Evolutionary conservation across 805 yeast genomes (phyloP).

Genomic region (Blastobotrys peoriensis): DNA sequence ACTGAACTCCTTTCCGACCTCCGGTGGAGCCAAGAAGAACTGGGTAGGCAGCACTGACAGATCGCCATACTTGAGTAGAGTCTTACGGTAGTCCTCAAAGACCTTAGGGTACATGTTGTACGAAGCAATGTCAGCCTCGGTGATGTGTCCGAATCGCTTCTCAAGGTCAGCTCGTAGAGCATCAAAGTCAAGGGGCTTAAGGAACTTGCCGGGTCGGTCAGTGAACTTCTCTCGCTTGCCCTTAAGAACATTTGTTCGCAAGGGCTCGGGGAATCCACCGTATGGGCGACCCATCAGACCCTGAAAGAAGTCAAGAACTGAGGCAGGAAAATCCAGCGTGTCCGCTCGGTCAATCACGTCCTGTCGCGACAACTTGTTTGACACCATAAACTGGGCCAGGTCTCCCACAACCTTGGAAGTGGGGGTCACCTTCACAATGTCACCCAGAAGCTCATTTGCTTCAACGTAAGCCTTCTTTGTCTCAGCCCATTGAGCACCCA

Average conservation of each 20-base stretch:
- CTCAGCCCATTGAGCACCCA: conserved; percentile 94
- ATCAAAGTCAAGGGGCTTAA: conserved; percentile 76
- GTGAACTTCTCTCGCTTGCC: conserved; percentile 90
- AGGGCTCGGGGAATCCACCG: conserved; percentile 99
- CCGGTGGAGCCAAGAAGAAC: conserved; percentile 81
- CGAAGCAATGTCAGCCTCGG: conserved; percentile 88
- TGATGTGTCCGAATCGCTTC: conserved; percentile 71
- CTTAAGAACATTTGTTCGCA: conserved; percentile 82
- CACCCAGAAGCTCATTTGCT: conserved; percentile 90
- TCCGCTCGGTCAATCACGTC: conserved; percentile 85
- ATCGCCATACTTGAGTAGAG: conserved; percentile 77
- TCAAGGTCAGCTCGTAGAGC: conserved; percentile 66
- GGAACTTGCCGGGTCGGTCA: conserved; percentile 84
- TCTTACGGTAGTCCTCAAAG: conserved; percentile 76
- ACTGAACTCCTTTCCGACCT: conserved; percentile 78
- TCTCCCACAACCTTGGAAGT: conserved; percentile 99
- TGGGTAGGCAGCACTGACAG: conserved; percentile 90
- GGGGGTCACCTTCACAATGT: conserved; percentile 97
- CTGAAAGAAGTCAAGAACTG: conserved; percentile 96
- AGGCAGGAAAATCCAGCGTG: conserved; percentile 96
- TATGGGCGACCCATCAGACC: conserved; percentile 99
- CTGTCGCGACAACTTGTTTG: conserved; percentile 78
- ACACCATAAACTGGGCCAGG: conserved; percentile 98
- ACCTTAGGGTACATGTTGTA: conserved; percentile 98
- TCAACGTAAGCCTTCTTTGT: conserved; percentile 91